Evolutionary conservation across 768 basidiomycete genomes (phyloP).

Genomic region (Trametes sanguinea): DNA sequence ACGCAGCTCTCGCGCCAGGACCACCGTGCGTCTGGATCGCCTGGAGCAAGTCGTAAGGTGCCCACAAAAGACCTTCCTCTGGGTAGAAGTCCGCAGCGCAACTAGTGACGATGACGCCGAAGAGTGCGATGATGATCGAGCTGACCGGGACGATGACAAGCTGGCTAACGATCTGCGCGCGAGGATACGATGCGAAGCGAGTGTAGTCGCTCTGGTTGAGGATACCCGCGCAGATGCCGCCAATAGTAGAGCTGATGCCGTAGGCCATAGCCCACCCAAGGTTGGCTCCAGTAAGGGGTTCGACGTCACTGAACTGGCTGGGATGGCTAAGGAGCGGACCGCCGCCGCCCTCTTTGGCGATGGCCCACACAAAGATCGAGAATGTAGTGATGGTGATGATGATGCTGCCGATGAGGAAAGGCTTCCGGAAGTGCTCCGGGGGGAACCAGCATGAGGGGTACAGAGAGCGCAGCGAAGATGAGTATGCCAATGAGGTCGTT

Average conservation of each 20-base stretch:
- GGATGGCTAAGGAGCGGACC: conserved; percentile 22
- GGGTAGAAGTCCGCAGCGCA: conserved; percentile 24
- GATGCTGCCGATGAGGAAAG: conserved; percentile 25
- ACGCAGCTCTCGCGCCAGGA: conserved; percentile 25
- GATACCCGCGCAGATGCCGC: conserved; percentile 25
- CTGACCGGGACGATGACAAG: conserved; percentile 20
- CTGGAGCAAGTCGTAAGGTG: conserved; percentile 28
- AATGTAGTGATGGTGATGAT: conserved; percentile 20
- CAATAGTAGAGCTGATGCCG: conserved; percentile 26
- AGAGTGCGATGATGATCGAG: conserved; percentile 17
- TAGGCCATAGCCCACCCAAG: conserved; percentile 26
- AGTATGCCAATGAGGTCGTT: conserved; percentile 23
- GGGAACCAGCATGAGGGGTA: conserved; percentile 28
- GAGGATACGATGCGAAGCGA: conserved; percentile 20
- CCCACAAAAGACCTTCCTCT: conserved; percentile 27
- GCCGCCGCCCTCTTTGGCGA: conserved; percentile 22
- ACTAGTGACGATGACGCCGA: conserved; percentile 26
- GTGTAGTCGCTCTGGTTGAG: conserved; percentile 29
- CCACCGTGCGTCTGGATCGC: conserved; percentile 20
- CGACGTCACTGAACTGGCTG: conserved; percentile 11
- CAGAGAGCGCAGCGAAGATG: conserved; percentile 21
- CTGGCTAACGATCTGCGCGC: conserved; percentile 19
- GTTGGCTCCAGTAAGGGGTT: conserved; percentile 6
- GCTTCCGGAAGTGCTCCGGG: conserved; percentile 26
- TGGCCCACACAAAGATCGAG: conserved; percentile 25